These are phyloP conservation scores for Xerocomellus chrysenteron DNA, from an alignment of 768 basidiomycete species.

Conservation along the genomic window DNA sequence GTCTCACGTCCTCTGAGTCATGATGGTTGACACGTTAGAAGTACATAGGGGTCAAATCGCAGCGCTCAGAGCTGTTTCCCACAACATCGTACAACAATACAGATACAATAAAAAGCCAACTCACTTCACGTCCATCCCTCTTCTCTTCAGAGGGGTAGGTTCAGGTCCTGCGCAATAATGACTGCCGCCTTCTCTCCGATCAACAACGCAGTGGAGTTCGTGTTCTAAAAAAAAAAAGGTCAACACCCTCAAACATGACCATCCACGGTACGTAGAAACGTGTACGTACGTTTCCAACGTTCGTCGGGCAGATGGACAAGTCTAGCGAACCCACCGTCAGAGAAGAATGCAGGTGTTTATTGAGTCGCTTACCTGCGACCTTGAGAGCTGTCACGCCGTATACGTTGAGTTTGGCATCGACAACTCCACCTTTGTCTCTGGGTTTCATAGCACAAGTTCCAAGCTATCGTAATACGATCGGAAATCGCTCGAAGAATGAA, in stretches of 20 bases:
- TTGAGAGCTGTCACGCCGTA: conserved; percentile 15
- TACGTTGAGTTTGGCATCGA: conserved; percentile 14
- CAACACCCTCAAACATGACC: neutral
- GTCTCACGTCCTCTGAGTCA: no score
- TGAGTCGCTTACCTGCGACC: conserved; percentile 4
- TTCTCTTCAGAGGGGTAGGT: no score
- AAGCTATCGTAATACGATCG: neutral
- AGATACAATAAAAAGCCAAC: no score
- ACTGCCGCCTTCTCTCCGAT: conserved; percentile 17
- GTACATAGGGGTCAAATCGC: no score
- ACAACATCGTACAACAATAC: no score
- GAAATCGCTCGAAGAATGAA: neutral
- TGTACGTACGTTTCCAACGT: conserved; percentile 1
- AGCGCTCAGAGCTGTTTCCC: no score
- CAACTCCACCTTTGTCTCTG: conserved; percentile 2
- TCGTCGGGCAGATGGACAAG: conserved; percentile 4
- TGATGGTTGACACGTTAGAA: no score
- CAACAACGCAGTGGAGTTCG: conserved; percentile 15
- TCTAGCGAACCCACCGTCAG: neutral
- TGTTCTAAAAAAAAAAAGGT: conserved; percentile 5
- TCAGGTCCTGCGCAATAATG: conserved; percentile 13
- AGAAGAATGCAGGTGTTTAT: neutral
- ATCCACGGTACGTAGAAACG: neutral
- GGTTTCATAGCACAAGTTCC: neutral
- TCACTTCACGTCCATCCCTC: no score